Percentiles rank a stretch among this genome's conserved stretches.
Conservation (phyloP, 139 green algal species). For the Micromonas pusilla region DNA sequence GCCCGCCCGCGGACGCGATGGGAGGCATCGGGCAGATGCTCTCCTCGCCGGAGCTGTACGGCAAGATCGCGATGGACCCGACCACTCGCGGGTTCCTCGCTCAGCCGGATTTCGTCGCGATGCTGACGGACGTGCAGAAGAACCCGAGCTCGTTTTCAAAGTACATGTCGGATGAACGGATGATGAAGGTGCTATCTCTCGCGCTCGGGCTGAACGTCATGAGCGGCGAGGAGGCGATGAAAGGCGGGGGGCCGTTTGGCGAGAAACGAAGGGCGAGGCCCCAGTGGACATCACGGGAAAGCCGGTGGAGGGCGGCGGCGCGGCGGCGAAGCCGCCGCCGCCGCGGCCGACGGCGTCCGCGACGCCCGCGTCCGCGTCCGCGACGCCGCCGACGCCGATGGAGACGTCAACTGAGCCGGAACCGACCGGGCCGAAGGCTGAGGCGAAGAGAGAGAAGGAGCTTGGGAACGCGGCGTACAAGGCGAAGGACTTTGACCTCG, state of each 20-base stretch:
- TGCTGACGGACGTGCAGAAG: conserved; percentile 63
- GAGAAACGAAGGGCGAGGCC: neutral
- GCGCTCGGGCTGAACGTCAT: conserved; percentile 44
- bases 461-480: conserved; percentile 91
- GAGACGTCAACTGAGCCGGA: conserved; percentile 38
- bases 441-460: conserved; percentile 69
- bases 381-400: conserved; percentile 20
- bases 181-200: conserved; percentile 43
- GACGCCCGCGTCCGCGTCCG: conserved; percentile 7
- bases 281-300: neutral
- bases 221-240: conserved; percentile 21
- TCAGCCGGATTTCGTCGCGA: conserved; percentile 85
- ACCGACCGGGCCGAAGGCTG: conserved; percentile 22
- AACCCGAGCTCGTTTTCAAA: conserved; percentile 62
- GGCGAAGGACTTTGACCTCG: conserved; percentile 76
- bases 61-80: conserved; percentile 75
- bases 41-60: conserved; percentile 48
- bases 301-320: conserved; percentile 8
- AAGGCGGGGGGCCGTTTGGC: too few relatives aligned
- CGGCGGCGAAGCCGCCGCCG: conserved; percentile 15
- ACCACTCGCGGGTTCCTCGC: conserved; percentile 61
- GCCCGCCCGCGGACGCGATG: neutral
- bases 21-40: conserved; percentile 36
- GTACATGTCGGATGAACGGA: conserved; percentile 44
- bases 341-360: too few relatives aligned